These are phyloP conservation scores for Apiospora pterosperma DNA, from an alignment of 2,329 filamentous ascomycete species.

Conservation along the genomic window DNA sequence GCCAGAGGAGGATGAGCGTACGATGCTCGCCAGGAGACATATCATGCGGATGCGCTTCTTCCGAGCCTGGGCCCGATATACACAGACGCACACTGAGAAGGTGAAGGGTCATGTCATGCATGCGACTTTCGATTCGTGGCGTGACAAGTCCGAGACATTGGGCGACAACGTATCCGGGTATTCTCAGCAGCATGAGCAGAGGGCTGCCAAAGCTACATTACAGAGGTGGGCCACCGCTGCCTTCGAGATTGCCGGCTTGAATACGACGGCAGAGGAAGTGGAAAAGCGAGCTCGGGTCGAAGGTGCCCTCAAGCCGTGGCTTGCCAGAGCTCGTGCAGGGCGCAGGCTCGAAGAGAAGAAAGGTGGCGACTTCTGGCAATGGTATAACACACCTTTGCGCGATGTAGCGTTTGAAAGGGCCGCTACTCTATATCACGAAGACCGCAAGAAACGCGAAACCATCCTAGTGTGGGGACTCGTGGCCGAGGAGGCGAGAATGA, in stretches of 20 bases:
- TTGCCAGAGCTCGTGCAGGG: conserved; percentile 7
- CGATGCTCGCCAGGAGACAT: conserved; percentile 27
- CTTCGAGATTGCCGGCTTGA: neutral
- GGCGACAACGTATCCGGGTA: neutral
- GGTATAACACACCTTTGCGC: conserved; percentile 8
- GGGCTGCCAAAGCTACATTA: neutral
- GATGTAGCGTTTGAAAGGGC: conserved; percentile 5
- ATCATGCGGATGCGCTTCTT: conserved; percentile 31
- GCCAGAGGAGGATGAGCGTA: conserved; percentile 22
- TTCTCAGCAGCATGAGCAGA: neutral
- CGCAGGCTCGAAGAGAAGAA: conserved; percentile 5
- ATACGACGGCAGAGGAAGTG: neutral
- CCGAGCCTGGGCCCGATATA: conserved; percentile 27
- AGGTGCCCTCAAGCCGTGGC: conserved; percentile 10
- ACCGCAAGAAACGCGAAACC: neutral
- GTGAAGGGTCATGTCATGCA: conserved; percentile 18
- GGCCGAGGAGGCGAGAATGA: neutral
- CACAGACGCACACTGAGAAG: conserved; percentile 18
- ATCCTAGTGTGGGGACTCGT: conserved; percentile 10
- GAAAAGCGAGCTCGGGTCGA: conserved; percentile 5
- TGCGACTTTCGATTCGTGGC: conserved; percentile 10
- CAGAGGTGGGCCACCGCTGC: conserved; percentile 1
- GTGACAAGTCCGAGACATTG: conserved; percentile 1
- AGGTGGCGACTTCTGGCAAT: conserved; percentile 5
- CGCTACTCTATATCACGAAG: conserved; percentile 5